Evolutionary conservation across 345 rosid genomes (phyloP), one percentile per base, ranked within the genome.

Genomic region (Acer campestre): DNA sequence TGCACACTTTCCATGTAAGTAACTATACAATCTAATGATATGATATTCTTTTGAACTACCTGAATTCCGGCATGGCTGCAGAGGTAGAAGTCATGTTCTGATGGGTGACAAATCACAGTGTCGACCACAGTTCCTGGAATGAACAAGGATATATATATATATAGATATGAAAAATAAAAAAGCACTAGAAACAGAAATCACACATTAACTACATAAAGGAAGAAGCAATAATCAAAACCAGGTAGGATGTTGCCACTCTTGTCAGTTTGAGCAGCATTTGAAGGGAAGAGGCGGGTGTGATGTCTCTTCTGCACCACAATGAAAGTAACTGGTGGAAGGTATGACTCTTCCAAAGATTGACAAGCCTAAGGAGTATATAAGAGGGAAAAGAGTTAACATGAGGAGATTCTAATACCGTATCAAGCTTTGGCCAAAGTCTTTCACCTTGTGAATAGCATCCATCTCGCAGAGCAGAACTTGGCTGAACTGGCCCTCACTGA

Each of bases 51-150:
- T 71, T 61, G 46, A 31, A 71, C 67, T 77, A 90, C 98, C 97
- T 92, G 85, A 6, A 89, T 93, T 7, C 94, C 93, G 46, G 92
- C 94, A 58, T 95, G 98, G 69, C 98, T 92, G 75, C 92, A 92
- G 4, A 95, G 83, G 48, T 77, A 93, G 76, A 95, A 95, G 61
- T 95, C 98, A 0, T 88, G 86, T 55, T 90, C 91, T 0, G 73
- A 81, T 0, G 94, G 94, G 70, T 95, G 98, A 75, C 98, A 90
- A 40, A 90, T 93, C 16, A 13, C 56, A 4, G 90, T 88, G 58
- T 92, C 98, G 1, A 95, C 90, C 0, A 95, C 95, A 70, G 98
- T 95, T 27, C 98, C 95, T 92, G 76, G n/a, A 1, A 18, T 48
- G 6, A 56, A 29, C 31, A 64, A 46, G 71, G 62, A 70, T 0